Evolutionary conservation across 768 basidiomycete genomes (phyloP).

Genomic region (Mycena sanguinolenta): DNA sequence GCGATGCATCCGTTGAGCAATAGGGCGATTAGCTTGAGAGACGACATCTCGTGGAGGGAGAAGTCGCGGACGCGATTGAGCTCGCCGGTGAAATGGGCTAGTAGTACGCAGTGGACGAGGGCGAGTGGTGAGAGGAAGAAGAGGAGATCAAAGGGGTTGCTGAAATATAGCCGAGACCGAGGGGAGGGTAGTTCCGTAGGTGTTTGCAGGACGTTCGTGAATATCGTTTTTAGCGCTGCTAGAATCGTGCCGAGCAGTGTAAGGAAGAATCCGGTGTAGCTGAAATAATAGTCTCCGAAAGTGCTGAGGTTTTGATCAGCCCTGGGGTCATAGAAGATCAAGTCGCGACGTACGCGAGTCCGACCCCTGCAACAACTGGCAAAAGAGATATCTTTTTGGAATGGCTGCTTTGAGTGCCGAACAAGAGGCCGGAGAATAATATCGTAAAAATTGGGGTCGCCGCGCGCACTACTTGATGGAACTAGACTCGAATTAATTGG

Average conservation of each 20-base stretch:
- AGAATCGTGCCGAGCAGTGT: slow-evolving; percentile 93
- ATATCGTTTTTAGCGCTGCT: slow-evolving; percentile 93
- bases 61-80: slow-evolving; percentile 69
- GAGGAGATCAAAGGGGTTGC: slow-evolving; percentile 74
- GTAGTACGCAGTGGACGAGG: slow-evolving; percentile 85
- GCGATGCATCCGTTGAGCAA: slow-evolving; percentile 88
- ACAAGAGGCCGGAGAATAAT: slow-evolving; percentile 76
- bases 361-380: slow-evolving; percentile 92
- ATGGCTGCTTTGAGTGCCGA: slow-evolving; percentile 70
- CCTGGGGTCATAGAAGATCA: neutral
- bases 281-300: slow-evolving; percentile 96
- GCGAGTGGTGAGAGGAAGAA: slow-evolving; percentile 94
- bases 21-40: slow-evolving; percentile 64
- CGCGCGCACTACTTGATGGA: slow-evolving; percentile 97
- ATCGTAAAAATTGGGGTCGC: slow-evolving; percentile 95
- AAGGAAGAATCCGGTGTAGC: slow-evolving; percentile 83
- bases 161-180: slow-evolving; percentile 23
- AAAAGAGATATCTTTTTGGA: slow-evolving; percentile 79
- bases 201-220: slow-evolving; percentile 86
- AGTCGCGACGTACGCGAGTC: slow-evolving; percentile 77
- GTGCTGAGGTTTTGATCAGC: slow-evolving; percentile 64
- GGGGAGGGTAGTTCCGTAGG: slow-evolving; percentile 25
- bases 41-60: slow-evolving; percentile 46
- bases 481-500: slow-evolving; percentile 59
- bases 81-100: slow-evolving; percentile 88